phyloP scores from a whole-genome alignment of 2,329 filamentous ascomycete genomes.

The Ascochyta fabae region DNA sequence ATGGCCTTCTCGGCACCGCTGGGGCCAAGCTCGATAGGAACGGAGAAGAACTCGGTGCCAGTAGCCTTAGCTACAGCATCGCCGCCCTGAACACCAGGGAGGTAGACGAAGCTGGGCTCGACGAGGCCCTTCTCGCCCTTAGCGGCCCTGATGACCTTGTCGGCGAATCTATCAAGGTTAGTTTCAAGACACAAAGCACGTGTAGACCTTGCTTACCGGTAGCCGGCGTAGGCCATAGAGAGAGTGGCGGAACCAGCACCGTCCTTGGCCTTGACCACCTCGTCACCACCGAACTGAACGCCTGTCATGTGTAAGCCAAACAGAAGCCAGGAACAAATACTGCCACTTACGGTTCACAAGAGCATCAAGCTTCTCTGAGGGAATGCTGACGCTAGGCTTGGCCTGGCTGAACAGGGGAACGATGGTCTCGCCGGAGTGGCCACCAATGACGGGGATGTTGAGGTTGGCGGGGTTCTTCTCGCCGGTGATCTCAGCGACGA shows the following conservation, averaged over 20 bases:
- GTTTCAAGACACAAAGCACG: not conserved
- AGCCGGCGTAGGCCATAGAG: slow-evolving; percentile 95
- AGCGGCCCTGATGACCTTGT: slow-evolving; percentile 87
- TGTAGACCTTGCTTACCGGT: slow-evolving; percentile 65
- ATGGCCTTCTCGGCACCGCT: slow-evolving; percentile 84
- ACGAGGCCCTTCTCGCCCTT: slow-evolving; percentile 92
- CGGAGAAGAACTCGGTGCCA: slow-evolving; percentile 91
- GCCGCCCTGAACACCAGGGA: slow-evolving; percentile 86
- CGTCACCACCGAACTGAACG: slow-evolving; percentile 96
- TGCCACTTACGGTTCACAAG: slow-evolving; percentile 76
- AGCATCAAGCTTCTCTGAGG: slow-evolving; percentile 86
- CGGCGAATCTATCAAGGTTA: slow-evolving; percentile 73
- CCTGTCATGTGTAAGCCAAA: slow-evolving; percentile 49
- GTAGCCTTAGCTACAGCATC: slow-evolving; percentile 83
- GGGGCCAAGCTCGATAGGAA: slow-evolving; percentile 89
- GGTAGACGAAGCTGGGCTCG: slow-evolving; percentile 95
- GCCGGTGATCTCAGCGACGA: slow-evolving; percentile 84
- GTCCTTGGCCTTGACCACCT: slow-evolving; percentile 95
- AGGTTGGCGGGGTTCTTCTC: slow-evolving; percentile 82
- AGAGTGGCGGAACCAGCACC: slow-evolving; percentile 88
- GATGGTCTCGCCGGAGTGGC: slow-evolving; percentile 97
- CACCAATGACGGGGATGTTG: slow-evolving; percentile 90
- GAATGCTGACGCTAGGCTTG: slow-evolving; percentile 78
- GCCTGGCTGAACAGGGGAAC: slow-evolving; percentile 96
- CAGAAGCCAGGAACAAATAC: not conserved